Evolutionary conservation across 768 basidiomycete genomes (phyloP), one percentile per base, ranked within the genome.

Genomic region (Tricholoma furcatifolium): DNA sequence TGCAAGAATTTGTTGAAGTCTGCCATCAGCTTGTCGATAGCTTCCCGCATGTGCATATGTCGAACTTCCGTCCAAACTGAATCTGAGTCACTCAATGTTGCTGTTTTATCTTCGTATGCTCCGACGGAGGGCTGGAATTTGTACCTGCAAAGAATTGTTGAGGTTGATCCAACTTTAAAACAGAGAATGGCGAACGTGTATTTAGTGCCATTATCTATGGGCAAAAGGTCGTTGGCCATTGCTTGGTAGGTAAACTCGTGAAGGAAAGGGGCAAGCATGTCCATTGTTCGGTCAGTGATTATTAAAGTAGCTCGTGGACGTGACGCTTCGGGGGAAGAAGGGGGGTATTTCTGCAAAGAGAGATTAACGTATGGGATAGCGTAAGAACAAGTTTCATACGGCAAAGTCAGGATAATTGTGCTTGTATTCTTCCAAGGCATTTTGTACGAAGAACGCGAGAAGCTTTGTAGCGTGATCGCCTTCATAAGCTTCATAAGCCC

Each of bases 191-290:
- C 92, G 51, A 59, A 96, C 93, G 82, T 84, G 70, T 98, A 98
- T 69, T 81, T 87, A 8, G 77, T 78, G 21, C 95, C 96, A 55
- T 92, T 84, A 51, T 93, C 82, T 47, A 99, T 91, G 15, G 87
- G 87, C 5, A 99, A 77, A 17, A 99, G 70, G 68, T 99, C 97
- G 61, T 94, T 93, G 44, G 88, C 89, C 97, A 99, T 99, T 0
- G 97, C 96, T 69, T 98, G 97, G 68, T 98, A 99, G 18, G 96
- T 98, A 65, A 99, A 99, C 65, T 98, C 97, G 66, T 99, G 97
- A 32, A 97, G 66, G 55, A 98, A 82, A 1, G 97, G 97, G 2
- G 93, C 88, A 21, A 89, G 65, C 61, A 86, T 85, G 69, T 99
- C 97, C 88, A 99, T 93, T 3, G 94, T 82, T n/a, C 97, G 85